Percentiles rank a stretch among this genome's conserved stretches.
Evolutionary conservation across 352 stramenopile genomes (phyloP).

Genomic region (Pythium insidiosum): DNA sequence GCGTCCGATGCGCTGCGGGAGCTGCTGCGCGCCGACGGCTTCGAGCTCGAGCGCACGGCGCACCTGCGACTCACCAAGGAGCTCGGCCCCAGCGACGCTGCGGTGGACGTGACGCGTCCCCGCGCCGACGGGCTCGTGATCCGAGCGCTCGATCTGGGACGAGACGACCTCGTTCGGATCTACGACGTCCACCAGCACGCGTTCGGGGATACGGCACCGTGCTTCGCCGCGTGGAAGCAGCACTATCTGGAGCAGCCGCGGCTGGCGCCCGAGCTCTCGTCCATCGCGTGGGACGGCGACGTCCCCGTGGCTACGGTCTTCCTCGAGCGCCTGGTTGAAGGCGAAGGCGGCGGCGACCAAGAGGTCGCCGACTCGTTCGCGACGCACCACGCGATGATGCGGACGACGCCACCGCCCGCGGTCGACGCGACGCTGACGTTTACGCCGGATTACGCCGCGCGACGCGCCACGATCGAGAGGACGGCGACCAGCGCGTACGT

Average conservation of each 20-base stretch:
- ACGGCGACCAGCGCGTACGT: conserved; percentile 10
- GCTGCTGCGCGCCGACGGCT: neutral
- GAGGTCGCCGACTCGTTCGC: neutral
- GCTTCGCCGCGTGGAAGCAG: conserved; percentile 16
- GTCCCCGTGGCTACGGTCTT: neutral
- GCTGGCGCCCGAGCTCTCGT: conserved; percentile 13
- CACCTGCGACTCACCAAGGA: conserved; percentile 4
- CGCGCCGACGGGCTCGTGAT: conserved; percentile 3
- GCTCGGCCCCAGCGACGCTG: neutral
- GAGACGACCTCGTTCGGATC: conserved; percentile 4
- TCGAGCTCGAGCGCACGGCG: neutral
- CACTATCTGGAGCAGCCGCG: conserved; percentile 16
- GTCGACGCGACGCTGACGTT: neutral
- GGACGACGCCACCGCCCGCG: too few relatives aligned
- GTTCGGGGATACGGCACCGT: conserved; percentile 6
- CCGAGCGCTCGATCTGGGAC: conserved; percentile 2
- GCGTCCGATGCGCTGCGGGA: conserved; percentile 3
- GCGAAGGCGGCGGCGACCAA: conserved; percentile 9
- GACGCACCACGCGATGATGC: neutral
- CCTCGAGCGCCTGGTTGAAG: conserved; percentile 7
- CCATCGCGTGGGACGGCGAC: conserved; percentile 5
- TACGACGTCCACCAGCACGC: conserved; percentile 15
- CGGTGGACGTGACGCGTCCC: neutral
- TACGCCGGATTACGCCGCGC: neutral
- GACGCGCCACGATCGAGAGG: neutral